Base-by-base conservation (phyloP, 805 yeast species). In the Starmerella khaoyaiensis region DNA sequence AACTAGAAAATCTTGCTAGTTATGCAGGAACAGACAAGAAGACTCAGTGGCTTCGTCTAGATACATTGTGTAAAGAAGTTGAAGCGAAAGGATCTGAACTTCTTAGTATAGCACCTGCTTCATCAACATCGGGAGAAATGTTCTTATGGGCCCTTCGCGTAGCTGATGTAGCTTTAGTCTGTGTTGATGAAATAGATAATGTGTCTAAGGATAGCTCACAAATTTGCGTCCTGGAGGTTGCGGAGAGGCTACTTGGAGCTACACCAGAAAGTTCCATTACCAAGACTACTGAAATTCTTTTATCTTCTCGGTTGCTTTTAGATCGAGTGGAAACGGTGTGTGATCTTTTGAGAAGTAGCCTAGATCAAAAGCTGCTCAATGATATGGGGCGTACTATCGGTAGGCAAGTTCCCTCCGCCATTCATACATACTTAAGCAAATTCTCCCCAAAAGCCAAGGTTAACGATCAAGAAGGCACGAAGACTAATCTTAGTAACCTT, bases 61-160 rank as follows among this genome's bases (percentile, higher is more conserved):
- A 74, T 40, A 66, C 80, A 2, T 62, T 84, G 19, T 76, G 93
- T 52, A 71, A 69, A 39, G 94, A 84, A 50, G 63, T 79, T 36
- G 69, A 68, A 41, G 76, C 69, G 41, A 65, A 67, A 32, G 63
- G 73, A 15, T 65, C 68, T 40, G 90, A 80, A 49, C 65, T 77
- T 0, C 62, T 81, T 26, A 60, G 74, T 1, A 50, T 79, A 1
- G 57, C 58, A n/a, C 47, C 62, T 18, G 65, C 61, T 12, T 25
- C 39, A 3, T 21, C 40, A 3, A 28, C 36, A 2, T 20, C 19
- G 7, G 23, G 17, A 5, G 36, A 40, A 11, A 10, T 16, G 28
- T 34, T 44, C 25, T 35, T 44, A 5, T 48, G 52, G 52, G 33
- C 37, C 10, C 21, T 46, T 4, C 31, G 44, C 1, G 42, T 34